Conservation (phyloP, 116 monocot species). For the Cymodocea nodosa region DNA sequence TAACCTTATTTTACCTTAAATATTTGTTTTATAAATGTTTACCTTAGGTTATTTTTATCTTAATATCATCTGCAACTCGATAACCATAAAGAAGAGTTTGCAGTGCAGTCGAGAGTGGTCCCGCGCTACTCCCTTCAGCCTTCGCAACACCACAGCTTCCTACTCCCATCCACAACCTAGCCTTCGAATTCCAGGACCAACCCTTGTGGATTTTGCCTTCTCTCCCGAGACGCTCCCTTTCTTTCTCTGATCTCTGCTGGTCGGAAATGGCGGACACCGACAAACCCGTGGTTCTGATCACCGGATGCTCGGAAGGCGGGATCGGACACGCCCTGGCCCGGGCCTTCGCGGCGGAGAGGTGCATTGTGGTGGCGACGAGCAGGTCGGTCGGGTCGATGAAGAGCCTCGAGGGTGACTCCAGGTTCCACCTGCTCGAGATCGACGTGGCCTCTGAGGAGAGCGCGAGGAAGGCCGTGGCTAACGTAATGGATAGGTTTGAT, state of each 20-base stretch:
- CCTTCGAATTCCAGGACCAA: neutral
- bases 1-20: no score
- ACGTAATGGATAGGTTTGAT: constrained; percentile 38
- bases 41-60: no score
- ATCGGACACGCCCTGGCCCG: constrained; percentile 73
- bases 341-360: constrained; percentile 53
- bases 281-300: constrained; percentile 58
- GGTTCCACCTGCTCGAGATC: constrained; percentile 48
- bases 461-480: constrained; percentile 23
- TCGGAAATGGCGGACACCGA: constrained; percentile 14
- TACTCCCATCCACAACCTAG: no score
- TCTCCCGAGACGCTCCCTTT: neutral
- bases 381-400: constrained; percentile 58
- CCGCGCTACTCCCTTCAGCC: no score
- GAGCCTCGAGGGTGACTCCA: constrained; percentile 37
- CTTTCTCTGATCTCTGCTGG: neutral
- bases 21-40: no score
- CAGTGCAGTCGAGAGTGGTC: no score
- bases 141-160: no score
- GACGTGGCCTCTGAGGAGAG: constrained; percentile 69
- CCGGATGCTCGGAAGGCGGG: constrained; percentile 84
- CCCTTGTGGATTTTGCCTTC: neutral
- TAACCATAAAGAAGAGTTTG: no score
- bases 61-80: no score
- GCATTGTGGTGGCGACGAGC: constrained; percentile 53